phyloP scores from a whole-genome alignment of 805 yeast species.

The Metschnikowia borealis region DNA sequence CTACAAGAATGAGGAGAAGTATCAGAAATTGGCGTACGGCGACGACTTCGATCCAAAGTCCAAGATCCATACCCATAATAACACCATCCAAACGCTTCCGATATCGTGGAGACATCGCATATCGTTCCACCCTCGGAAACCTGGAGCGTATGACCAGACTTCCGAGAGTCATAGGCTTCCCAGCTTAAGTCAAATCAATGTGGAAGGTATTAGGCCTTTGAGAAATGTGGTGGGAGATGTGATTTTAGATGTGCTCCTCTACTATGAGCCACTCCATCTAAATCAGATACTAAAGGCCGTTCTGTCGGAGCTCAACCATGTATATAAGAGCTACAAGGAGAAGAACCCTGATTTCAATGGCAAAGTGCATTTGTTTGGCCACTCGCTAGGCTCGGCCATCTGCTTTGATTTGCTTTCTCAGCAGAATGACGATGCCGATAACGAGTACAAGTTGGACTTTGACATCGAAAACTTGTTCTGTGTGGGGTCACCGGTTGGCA shows the following conservation, averaged over 20 bases:
- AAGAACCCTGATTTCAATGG: conserved; percentile 76
- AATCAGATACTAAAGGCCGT: conserved; percentile 61
- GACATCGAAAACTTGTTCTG: conserved; percentile 72
- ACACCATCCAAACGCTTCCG: conserved; percentile 79
- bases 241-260: conserved; percentile 74
- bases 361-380: conserved; percentile 79
- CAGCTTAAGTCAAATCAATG: conserved; percentile 64
- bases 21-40: conserved; percentile 32
- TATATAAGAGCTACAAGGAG: conserved; percentile 54
- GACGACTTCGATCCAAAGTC: conserved; percentile 17
- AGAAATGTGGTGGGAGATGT: conserved; percentile 84
- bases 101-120: conserved; percentile 86
- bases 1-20: conserved; percentile 35
- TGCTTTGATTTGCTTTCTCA: conserved; percentile 66
- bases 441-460: conserved; percentile 49
- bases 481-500: conserved; percentile 88
- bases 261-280: conserved; percentile 64
- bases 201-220: conserved; percentile 72
- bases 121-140: conserved; percentile 52
- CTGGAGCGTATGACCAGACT: conserved; percentile 23
- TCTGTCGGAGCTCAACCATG: conserved; percentile 56
- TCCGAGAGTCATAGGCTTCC: conserved; percentile 48
- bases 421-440: conserved; percentile 38
- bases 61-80: conserved; percentile 30
- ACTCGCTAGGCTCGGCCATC: conserved; percentile 87